Evolutionary conservation across 2,329 filamentous ascomycete species (phyloP), one percentile per base, ranked within the genome.

Genomic region (Verticillium klebahnii): DNA sequence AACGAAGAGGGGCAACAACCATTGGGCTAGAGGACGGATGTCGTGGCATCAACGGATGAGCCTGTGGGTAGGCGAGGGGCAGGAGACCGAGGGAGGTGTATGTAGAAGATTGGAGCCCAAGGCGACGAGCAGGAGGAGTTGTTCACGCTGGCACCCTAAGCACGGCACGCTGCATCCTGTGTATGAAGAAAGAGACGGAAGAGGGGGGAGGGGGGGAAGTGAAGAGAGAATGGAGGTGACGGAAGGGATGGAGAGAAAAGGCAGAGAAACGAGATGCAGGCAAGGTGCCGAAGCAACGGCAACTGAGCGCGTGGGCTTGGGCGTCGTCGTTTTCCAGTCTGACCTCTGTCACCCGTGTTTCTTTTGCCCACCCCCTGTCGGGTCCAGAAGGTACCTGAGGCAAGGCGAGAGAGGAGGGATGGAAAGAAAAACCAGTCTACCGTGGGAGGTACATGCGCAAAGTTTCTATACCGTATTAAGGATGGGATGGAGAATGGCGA

Each of bases 101-200:
- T 56, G 54, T 56, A 56, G 54, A 34, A 56, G 54, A 56, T 56
- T 34, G 54, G 54, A 56, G 54, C 54, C 54, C 31, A 56, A 56
- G 54, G 8, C 23, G 54, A 32, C 31, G 25, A 32, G 54, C 62
- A 17, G 58, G 61, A 62, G 60, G 61, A 39, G 58, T 65, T 62
- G 61, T 56, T 64, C 64, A 60, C 62, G 64, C 64, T 62, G 60
- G 64, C 32, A 65, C 62, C 62, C 62, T 64, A 63, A n/a, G 40
- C 19, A 50, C 64, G 64, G 64, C 64, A 64, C 63, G 61, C 59
- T 65, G 64, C 64, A 65, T 65, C 59, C 61, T 63, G 55, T 60
- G 62, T 60, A 61, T 58, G 62, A 57, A 64, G 59, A 29, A 29
- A 29, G 29, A 29, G 29, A 61, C 23, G 64, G 61, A 34, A 36